These are phyloP conservation scores for Collariella sp. DNA, from an alignment of 495 filamentous ascomycete genomes.

Conservation along the genomic window DNA sequence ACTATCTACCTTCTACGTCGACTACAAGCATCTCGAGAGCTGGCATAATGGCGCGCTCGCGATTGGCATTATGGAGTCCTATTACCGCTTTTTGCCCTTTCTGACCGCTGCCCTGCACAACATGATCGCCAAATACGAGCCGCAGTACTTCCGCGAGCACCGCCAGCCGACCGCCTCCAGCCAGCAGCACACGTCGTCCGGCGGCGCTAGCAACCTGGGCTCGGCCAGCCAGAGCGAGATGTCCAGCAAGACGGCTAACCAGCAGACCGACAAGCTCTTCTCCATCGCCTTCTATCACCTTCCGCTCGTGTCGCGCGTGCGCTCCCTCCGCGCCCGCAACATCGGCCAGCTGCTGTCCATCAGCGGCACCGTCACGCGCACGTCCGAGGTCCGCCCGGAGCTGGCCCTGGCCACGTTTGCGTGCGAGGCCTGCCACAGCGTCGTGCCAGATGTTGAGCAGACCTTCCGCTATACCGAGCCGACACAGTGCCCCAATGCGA, in stretches of 20 bases:
- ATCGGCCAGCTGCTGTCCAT: constrained; percentile 90
- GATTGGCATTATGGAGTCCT: constrained; percentile 74
- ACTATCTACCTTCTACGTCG: constrained; percentile 94
- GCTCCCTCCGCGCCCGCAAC: constrained; percentile 79
- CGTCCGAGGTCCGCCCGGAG: constrained; percentile 92
- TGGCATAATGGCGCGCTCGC: constrained; percentile 66
- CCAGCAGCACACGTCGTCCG: constrained; percentile 58
- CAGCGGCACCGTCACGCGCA: constrained; percentile 92
- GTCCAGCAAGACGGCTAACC: constrained; percentile 69
- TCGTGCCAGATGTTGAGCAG: constrained; percentile 87
- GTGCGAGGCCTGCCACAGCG: constrained; percentile 75
- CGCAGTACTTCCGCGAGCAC: constrained; percentile 86
- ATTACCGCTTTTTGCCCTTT: constrained; percentile 93
- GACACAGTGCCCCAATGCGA: constrained; percentile 85
- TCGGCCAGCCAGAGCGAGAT: constrained; percentile 56
- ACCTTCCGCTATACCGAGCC: constrained; percentile 97
- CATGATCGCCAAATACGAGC: constrained; percentile 87
- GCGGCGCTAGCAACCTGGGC: constrained; percentile 54
- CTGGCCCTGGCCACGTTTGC: constrained; percentile 85
- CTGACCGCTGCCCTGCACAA: constrained; percentile 84
- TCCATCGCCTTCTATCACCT: constrained; percentile 94
- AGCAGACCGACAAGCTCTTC: constrained; percentile 95
- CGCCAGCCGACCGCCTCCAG: constrained; percentile 60
- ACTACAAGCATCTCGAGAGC: constrained; percentile 76
- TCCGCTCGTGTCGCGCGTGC: constrained; percentile 83